A percentile compares a stretch with the other conserved stretches of the same genome.
Evolutionary conservation across 2,329 filamentous ascomycete genomes (phyloP).

Genomic region (Hypomyces perniciosus): DNA sequence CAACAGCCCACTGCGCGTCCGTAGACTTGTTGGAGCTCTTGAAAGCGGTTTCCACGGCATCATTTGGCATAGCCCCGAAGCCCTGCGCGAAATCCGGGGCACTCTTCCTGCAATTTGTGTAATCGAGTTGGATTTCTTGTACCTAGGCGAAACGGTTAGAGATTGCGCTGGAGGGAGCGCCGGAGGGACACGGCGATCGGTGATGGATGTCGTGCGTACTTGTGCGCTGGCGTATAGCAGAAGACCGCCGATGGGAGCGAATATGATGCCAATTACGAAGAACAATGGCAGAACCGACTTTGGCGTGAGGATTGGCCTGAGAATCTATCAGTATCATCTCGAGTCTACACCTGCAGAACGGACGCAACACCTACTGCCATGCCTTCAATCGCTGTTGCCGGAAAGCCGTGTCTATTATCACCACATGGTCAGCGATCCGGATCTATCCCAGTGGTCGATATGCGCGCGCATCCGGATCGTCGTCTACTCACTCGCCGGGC

Average conservation of each 20-base stretch:
- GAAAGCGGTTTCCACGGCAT: slow-evolving; percentile 64
- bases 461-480: slow-evolving; percentile 21
- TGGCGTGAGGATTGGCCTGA: slow-evolving; percentile 85
- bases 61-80: slow-evolving; percentile 47
- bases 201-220: slow-evolving; percentile 41
- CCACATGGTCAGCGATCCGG: slow-evolving; percentile 1
- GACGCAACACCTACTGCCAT: slow-evolving; percentile 74
- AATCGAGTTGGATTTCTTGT: slow-evolving; percentile 86
- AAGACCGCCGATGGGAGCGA: slow-evolving; percentile 84
- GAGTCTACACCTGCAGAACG: not conserved
- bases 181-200: not conserved
- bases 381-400: slow-evolving; percentile 95
- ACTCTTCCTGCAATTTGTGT: slow-evolving; percentile 65
- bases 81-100: slow-evolving; percentile 39
- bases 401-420: slow-evolving; percentile 76
- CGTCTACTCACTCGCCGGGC: slow-evolving; percentile 72
- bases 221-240: slow-evolving; percentile 79
- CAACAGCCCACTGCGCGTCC: slow-evolving; percentile 38
- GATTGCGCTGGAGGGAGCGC: not conserved
- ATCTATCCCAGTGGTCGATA: not conserved
- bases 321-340: slow-evolving; percentile 31
- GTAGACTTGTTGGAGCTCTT: slow-evolving; percentile 44
- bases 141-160: slow-evolving; percentile 48
- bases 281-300: slow-evolving; percentile 91
- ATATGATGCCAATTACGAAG: slow-evolving; percentile 84